Conservation (phyloP, 768 basidiomycete species). For the Lactarius hatsudake region DNA sequence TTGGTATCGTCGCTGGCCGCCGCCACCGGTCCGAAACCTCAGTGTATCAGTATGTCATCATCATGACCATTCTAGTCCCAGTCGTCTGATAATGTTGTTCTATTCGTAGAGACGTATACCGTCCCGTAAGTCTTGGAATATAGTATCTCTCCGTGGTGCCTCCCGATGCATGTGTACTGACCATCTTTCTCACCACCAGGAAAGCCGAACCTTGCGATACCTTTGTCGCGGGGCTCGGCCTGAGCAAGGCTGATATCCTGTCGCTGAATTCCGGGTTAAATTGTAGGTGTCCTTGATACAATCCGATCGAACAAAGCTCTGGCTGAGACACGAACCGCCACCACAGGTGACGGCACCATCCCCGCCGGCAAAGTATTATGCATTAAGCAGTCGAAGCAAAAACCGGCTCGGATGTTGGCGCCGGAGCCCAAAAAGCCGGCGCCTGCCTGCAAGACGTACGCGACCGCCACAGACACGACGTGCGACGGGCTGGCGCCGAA, state of each 20-base stretch:
- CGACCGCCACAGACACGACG: constrained; percentile 3
- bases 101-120: background rate
- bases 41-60: constrained; percentile 3
- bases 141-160: too few relatives aligned
- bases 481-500: background rate
- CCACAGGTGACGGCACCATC: background rate
- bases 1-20: background rate
- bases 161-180: too few relatives aligned
- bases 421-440: background rate
- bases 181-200: background rate
- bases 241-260: background rate
- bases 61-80: too few relatives aligned
- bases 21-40: background rate
- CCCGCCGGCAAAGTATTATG: background rate
- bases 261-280: constrained; percentile 5
- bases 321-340: too few relatives aligned
- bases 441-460: constrained; percentile 13
- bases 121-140: background rate
- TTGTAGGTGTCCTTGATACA: constrained; percentile 1
- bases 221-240: background rate
- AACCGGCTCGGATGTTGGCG: too few relatives aligned
- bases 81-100: background rate
- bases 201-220: background rate
- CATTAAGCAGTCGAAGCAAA: background rate
- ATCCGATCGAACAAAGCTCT: too few relatives aligned